Evolutionary conservation across 2,329 filamentous ascomycete genomes (phyloP).

Genomic region (Leptosphaerulina australis): DNA sequence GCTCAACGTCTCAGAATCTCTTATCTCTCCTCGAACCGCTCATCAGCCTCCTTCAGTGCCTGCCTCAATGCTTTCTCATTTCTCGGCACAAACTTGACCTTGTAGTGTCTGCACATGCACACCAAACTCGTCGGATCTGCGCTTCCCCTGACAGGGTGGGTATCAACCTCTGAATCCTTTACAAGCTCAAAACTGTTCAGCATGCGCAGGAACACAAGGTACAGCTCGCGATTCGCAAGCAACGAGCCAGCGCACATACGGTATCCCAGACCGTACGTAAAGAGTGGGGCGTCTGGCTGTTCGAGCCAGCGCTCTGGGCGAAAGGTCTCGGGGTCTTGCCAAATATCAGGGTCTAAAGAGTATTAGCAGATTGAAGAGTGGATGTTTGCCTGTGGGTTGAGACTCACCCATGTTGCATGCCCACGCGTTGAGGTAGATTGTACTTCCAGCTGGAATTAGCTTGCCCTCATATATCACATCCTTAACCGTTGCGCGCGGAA

Average conservation of each 20-base stretch:
- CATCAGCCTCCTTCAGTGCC: slow-evolving; percentile 47
- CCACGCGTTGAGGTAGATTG: slow-evolving; percentile 71
- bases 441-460: slow-evolving; percentile 66
- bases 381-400: background rate
- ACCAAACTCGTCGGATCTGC: slow-evolving; percentile 68
- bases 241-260: slow-evolving; percentile 70
- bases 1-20: background rate
- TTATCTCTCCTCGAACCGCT: slow-evolving; percentile 28
- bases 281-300: slow-evolving; percentile 67
- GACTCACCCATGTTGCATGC: slow-evolving; percentile 69
- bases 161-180: slow-evolving; percentile 61
- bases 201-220: slow-evolving; percentile 67
- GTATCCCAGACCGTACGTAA: slow-evolving; percentile 70
- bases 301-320: slow-evolving; percentile 68
- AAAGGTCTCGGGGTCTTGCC: slow-evolving; percentile 64
- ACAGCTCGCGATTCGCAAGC: slow-evolving; percentile 69
- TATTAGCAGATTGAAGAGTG: background rate
- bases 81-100: slow-evolving; percentile 64
- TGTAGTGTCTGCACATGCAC: slow-evolving; percentile 64
- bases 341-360: slow-evolving; percentile 58
- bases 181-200: slow-evolving; percentile 66
- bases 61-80: slow-evolving; percentile 54
- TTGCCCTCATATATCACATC: slow-evolving; percentile 64
- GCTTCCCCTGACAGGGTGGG: slow-evolving; percentile 65
- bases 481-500: slow-evolving; percentile 66